phyloP scores from a whole-genome alignment of 1,139 yeast species.

The Saccharomyces hybrid region DNA sequence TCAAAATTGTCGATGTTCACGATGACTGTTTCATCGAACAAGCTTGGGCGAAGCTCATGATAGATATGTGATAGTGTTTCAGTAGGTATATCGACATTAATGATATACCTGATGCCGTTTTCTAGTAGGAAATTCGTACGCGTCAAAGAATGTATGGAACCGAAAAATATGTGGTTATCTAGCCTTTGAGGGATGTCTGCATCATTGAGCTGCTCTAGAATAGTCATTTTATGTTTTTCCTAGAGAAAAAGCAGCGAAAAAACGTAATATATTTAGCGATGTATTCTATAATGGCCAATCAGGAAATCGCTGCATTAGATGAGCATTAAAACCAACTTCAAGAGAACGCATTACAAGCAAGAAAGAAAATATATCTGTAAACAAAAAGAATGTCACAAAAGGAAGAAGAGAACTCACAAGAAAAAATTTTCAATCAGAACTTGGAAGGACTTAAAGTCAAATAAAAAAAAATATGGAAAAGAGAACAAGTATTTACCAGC shows the following conservation, averaged over 20 bases:
- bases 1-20: constrained; percentile 20
- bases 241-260: constrained; percentile 1
- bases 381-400: background rate
- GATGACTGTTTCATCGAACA: constrained; percentile 17
- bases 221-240: constrained; percentile 18
- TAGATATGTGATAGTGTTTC: constrained; percentile 25
- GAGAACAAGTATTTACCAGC: background rate
- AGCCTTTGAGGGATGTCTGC: constrained; percentile 31
- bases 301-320: background rate
- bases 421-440: background rate
- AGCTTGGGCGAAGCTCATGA: constrained; percentile 20
- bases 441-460: background rate
- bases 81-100: constrained; percentile 23
- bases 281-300: background rate
- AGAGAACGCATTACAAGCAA: background rate
- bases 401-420: background rate
- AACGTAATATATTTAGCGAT: constrained; percentile 5
- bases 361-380: background rate
- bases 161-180: constrained; percentile 31
- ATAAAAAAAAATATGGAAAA: background rate
- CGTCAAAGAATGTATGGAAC: constrained; percentile 33
- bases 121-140: constrained; percentile 26
- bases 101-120: constrained; percentile 21
- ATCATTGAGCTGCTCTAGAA: constrained; percentile 16
- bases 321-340: background rate